phyloP scores from a whole-genome alignment of 2,329 filamentous ascomycete genomes.

The Trichophyton mentagrophytes region DNA sequence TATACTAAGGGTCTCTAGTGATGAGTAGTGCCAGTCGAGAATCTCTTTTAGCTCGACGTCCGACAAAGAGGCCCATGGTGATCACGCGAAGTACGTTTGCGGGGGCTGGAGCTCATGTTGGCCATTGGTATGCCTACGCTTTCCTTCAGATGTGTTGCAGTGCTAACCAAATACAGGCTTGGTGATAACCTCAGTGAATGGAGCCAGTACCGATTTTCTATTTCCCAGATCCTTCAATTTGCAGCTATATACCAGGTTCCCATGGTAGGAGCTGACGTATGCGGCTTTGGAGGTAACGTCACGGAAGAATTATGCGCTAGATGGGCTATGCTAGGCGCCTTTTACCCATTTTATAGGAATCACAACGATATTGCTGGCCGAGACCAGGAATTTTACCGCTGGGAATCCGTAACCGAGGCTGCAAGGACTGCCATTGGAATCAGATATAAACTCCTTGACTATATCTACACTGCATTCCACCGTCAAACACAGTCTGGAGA shows the following conservation, averaged over 20 bases:
- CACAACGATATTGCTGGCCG: constrained; percentile 47
- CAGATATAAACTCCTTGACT: constrained; percentile 66
- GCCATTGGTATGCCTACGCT: constrained; percentile 31
- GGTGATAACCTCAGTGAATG: constrained; percentile 49
- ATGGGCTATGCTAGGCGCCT: constrained; percentile 63
- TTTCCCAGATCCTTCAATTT: constrained; percentile 48
- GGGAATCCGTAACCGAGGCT: constrained; percentile 49
- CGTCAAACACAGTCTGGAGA: constrained; percentile 48
- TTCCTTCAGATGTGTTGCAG: not conserved
- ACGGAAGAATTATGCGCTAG: constrained; percentile 58
- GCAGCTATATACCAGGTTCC: constrained; percentile 54
- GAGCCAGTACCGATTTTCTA: constrained; percentile 47
- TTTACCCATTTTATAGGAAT: constrained; percentile 63
- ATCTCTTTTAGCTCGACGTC: constrained; percentile 50
- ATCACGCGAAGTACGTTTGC: constrained; percentile 60
- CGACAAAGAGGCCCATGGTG: constrained; percentile 48
- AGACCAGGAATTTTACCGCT: constrained; percentile 63
- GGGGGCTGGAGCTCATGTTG: constrained; percentile 45
- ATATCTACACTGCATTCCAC: constrained; percentile 61
- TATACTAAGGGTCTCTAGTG: constrained; percentile 27
- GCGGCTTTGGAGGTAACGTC: constrained; percentile 58
- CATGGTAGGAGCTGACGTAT: constrained; percentile 60
- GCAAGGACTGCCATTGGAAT: constrained; percentile 57
- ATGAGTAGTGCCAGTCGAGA: constrained; percentile 50
- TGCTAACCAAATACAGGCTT: constrained; percentile 28